These are phyloP conservation scores for Fraxinus pennsylvanica DNA, from an alignment of 257 asterid genomes.

Conservation along the genomic window DNA sequence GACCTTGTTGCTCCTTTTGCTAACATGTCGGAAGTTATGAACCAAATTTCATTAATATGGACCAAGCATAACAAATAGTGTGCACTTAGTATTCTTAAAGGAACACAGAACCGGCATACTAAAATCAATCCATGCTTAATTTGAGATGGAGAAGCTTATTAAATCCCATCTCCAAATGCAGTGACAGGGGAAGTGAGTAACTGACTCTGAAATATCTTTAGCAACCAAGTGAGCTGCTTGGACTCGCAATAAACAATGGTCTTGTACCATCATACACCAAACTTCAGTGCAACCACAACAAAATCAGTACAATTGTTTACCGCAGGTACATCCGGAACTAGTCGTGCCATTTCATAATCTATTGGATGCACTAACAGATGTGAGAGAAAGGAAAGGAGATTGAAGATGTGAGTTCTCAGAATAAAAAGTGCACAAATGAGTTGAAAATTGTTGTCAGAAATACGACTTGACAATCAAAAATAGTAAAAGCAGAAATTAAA, in stretches of 20 bases:
- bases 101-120: neutral
- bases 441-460: neutral
- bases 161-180: neutral
- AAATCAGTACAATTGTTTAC: neutral
- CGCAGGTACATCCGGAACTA: conserved; percentile 4
- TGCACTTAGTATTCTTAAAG: neutral
- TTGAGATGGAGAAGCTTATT: neutral
- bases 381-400: conserved; percentile 18
- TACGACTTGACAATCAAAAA: too few species aligned
- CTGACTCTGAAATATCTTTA: neutral
- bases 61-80: neutral
- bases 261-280: neutral
- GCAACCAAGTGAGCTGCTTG: neutral
- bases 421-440: neutral
- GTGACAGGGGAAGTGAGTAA: neutral
- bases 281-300: neutral
- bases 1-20: too few species aligned
- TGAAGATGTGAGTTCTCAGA: neutral
- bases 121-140: neutral
- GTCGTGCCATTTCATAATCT: neutral
- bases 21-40: too few species aligned
- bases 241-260: neutral
- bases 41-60: too few species aligned
- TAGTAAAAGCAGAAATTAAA: neutral
- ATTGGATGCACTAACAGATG: neutral